Conservation (phyloP, 2,329 filamentous ascomycete species). For the Neofusicoccum umdonicola region DNA sequence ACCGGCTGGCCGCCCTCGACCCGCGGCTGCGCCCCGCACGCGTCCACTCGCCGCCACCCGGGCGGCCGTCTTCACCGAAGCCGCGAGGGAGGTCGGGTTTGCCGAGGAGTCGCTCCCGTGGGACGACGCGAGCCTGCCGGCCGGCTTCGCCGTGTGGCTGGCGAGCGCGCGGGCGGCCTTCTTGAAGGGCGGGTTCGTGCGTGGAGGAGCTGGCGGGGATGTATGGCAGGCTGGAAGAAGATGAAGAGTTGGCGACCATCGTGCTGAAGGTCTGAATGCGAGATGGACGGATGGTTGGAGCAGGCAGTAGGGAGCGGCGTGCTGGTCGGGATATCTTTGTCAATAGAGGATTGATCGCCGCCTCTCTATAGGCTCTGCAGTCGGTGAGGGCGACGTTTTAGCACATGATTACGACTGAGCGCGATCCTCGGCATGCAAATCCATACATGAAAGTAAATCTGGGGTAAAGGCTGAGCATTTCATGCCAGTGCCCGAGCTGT, state of each 20-base stretch:
- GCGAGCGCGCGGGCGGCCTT: constrained; percentile 26
- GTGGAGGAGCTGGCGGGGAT: constrained; percentile 26
- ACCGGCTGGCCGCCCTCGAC: too few species aligned
- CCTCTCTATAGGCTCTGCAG: background rate
- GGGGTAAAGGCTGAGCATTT: too few species aligned
- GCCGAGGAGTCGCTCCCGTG: background rate
- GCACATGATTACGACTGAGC: too few species aligned
- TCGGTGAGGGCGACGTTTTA: too few species aligned
- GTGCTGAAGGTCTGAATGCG: background rate
- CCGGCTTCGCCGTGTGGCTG: constrained; percentile 31
- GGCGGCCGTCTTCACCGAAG: background rate
- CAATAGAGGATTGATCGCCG: too few species aligned
- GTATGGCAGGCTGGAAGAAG: background rate
- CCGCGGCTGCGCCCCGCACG: background rate
- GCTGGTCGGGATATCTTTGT: background rate
- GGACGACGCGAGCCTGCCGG: background rate
- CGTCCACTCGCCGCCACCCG: background rate
- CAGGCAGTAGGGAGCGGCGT: background rate
- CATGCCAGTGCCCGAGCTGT: too few species aligned
- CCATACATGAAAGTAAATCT: too few species aligned
- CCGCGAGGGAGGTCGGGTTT: background rate
- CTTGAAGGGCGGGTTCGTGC: constrained; percentile 22
- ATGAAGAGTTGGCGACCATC: background rate
- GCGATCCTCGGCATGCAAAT: too few species aligned
- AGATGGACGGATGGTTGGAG: too few species aligned